phyloP scores from a whole-genome alignment of 257 asterid species.

The Penstemon davidsonii region DNA sequence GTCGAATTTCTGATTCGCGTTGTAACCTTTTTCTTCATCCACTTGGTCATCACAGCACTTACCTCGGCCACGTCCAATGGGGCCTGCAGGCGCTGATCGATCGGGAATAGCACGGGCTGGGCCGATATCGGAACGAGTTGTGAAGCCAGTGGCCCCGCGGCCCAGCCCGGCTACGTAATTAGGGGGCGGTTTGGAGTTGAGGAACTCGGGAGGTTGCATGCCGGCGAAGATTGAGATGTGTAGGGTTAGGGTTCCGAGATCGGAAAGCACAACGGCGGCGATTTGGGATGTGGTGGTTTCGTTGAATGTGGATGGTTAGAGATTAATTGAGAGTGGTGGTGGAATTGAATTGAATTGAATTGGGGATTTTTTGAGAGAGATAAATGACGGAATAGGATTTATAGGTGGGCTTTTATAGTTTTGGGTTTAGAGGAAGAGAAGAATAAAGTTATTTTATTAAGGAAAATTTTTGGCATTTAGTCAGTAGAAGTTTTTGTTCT shows the following conservation, averaged over 20 bases:
- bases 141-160: conserved; percentile 97
- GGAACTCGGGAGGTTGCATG: conserved; percentile 80
- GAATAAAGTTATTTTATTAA: too few species aligned
- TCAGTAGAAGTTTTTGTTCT: too few species aligned
- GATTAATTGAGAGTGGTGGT: conserved; percentile 43
- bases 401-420: too few species aligned
- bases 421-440: too few species aligned
- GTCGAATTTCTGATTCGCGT: conserved; percentile 87
- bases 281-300: conserved; percentile 44
- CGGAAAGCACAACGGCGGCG: conserved; percentile 33
- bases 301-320: conserved; percentile 46
- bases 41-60: conserved; percentile 69
- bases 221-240: conserved; percentile 60
- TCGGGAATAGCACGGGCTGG: conserved; percentile 96
- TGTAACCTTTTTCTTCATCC: conserved; percentile 75
- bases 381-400: too few species aligned
- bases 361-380: too few species aligned
- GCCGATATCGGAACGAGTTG: conserved; percentile 94
- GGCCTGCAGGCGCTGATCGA: conserved; percentile 54
- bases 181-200: conserved; percentile 62
- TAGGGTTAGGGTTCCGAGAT: conserved; percentile 59
- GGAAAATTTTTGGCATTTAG: too few species aligned
- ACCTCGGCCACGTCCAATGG: conserved; percentile 45
- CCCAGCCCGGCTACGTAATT: conserved; percentile 92
- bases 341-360: conserved; percentile 18